These are phyloP conservation scores for Populus nigra DNA, from an alignment of 345 rosid species.

Conservation along the genomic window DNA sequence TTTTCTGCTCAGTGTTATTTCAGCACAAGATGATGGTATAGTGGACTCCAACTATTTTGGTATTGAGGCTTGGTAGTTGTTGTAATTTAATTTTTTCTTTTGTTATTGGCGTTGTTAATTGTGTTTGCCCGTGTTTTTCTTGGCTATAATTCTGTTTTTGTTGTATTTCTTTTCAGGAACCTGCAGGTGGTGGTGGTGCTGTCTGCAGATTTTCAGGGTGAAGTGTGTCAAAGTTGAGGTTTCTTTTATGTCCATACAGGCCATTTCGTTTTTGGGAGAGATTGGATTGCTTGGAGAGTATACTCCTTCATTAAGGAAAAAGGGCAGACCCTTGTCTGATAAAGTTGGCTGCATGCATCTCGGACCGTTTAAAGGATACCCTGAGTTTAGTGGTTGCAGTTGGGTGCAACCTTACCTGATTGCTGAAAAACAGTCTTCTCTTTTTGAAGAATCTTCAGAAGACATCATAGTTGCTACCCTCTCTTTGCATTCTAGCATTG, in stretches of 20 bases:
- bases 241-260: constrained; percentile 91
- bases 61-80: background rate
- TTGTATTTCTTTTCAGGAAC: constrained; percentile 31
- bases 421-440: constrained; percentile 15
- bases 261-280: constrained; percentile 53
- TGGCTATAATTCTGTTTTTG: background rate
- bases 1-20: background rate
- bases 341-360: constrained; percentile 55
- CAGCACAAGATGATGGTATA: background rate
- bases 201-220: constrained; percentile 44
- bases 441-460: background rate
- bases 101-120: background rate
- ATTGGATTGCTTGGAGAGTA: constrained; percentile 86
- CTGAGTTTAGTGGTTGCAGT: background rate
- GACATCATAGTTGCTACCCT: background rate
- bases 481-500: constrained; percentile 1
- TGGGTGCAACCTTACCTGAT: constrained; percentile 11
- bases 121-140: background rate
- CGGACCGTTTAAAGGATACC: constrained; percentile 25
- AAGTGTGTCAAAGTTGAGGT: constrained; percentile 50
- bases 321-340: constrained; percentile 39
- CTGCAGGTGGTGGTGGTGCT: constrained; percentile 51
- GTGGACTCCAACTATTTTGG: background rate
- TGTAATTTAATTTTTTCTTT: background rate
- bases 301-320: constrained; percentile 62